Evolutionary conservation across 1,284 basidiomycete species (phyloP), one percentile per base, ranked within the genome.

Genomic region (Ceratobasidium sp.): DNA sequence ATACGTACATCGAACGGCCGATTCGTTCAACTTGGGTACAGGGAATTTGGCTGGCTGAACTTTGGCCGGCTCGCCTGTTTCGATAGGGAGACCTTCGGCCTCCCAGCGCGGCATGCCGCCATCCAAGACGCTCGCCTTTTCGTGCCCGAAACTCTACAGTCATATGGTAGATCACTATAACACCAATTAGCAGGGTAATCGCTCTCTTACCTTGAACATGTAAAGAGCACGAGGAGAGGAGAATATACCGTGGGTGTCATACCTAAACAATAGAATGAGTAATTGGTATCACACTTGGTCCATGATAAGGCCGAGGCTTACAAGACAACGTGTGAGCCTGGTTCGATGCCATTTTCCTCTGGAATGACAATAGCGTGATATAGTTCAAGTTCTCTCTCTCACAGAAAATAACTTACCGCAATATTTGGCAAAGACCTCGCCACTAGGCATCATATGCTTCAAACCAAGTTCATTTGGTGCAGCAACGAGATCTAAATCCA

Each of bases 391-490:
- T 53, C 32, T 28, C 52, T 3, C 14, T 39, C 14, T 6, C 14
- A 6, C 14, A 6, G 36, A 39, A 14, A 6, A 14, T 14, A 39
- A 78, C 89, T 76, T 81, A 94, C 93, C 88, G 77, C 92, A 94
- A 9, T 93, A 90, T 71, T 87, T 82, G 18, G 90, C 89, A 80
- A 98, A 98, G n/a, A 83, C 81, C 48, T 86, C 83, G 34, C 83
- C 83, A 21, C 84, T 81, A 3, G 97, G 97, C 86, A 98, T 90
- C 96, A 98, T 98, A 82, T 98, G 96, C 77, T 92, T 92, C 21
- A 98, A 83, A 14, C 91, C 91, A 3, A 95, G 84, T 8, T 80
- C 75, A 78, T 91, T 85, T 9, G 85, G 79, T 73, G 86, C 88
- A 1, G 91, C 88, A 26, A 93, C 90, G 60, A 88, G 84, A 80